phyloP scores from a whole-genome alignment of 345 rosid species.

The Dipteronia dyeriana region DNA sequence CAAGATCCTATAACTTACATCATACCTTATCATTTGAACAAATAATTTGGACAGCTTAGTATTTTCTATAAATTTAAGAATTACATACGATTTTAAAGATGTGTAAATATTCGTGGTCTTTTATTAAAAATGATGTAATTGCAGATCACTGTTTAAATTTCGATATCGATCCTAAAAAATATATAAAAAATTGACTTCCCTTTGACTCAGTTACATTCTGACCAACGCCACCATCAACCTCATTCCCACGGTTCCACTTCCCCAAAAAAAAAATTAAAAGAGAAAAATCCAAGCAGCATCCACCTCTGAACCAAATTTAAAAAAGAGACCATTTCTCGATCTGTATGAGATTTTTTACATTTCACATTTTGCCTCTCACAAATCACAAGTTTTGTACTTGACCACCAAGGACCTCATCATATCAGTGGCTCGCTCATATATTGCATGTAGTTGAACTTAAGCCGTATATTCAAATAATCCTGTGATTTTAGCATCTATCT shows the following conservation, averaged over 20 bases:
- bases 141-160: background rate
- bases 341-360: background rate
- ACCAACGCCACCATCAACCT: background rate
- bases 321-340: background rate
- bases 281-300: background rate
- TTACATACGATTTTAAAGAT: too few relatives aligned
- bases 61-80: too few relatives aligned
- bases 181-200: background rate
- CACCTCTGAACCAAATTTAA: background rate
- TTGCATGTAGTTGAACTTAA: slow-evolving; percentile 18
- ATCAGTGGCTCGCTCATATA: slow-evolving; percentile 1
- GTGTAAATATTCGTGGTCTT: too few relatives aligned
- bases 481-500: slow-evolving; percentile 22
- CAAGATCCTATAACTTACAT: too few relatives aligned
- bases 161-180: too few relatives aligned
- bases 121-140: too few relatives aligned
- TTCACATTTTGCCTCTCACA: slow-evolving; percentile 15
- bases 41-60: too few relatives aligned
- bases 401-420: background rate
- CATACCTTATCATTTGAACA: too few relatives aligned
- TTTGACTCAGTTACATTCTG: background rate
- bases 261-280: background rate
- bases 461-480: background rate
- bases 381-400: slow-evolving; percentile 2
- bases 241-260: background rate